Evolutionary conservation across 495 filamentous ascomycete genomes (phyloP), one percentile per base, ranked within the genome.

Genomic region (Collariella sp.): DNA sequence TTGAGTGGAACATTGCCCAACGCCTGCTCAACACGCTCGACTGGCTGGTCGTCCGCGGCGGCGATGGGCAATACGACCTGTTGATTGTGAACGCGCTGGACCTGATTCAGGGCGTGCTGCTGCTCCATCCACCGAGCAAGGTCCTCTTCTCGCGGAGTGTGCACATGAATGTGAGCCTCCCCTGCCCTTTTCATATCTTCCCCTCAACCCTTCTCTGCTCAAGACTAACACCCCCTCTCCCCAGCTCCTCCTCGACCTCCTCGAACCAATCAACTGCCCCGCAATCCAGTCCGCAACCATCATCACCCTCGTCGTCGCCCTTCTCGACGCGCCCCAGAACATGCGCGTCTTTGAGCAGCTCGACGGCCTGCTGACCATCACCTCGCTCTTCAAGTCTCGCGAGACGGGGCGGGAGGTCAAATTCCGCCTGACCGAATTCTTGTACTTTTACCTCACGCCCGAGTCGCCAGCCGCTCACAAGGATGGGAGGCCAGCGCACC

Each of bases 371-470:
- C 78, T 94, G 13, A 94, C 93, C 2, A 80, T 97, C n/a, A 95
- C 91, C 20, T 90, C 86, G 7, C 77, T 97, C 7, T 96, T 96
- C 78, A 94, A 94, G 67, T 82, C 79, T 55, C 82, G 87, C 34
- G 78, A 81, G 59, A 96, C 90, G 5, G 80, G 81, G 13, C 79
- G 88, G 50, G 88, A 91, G 57, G 91, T 98, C 52, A 96, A 94
- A 68, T 80, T 95, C 59, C 89, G 91, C 62, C 79, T 95, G 10
- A 83, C 96, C 54, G 93, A 98, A 64, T 96, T 98, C 67, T 72
- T 98, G 5, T 95, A 97, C 71, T 96, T 96, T 70, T 98, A 97
- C 69, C 82, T 98, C 45, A 96, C 96, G 84, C 89, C 91, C 26
- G 93, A 97, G 70, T 82, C 79, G 1, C 82, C 86, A 16, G 77